These are phyloP conservation scores for Trematosphaeria pertusa DNA, from an alignment of 2,329 filamentous ascomycete genomes.

Conservation along the genomic window DNA sequence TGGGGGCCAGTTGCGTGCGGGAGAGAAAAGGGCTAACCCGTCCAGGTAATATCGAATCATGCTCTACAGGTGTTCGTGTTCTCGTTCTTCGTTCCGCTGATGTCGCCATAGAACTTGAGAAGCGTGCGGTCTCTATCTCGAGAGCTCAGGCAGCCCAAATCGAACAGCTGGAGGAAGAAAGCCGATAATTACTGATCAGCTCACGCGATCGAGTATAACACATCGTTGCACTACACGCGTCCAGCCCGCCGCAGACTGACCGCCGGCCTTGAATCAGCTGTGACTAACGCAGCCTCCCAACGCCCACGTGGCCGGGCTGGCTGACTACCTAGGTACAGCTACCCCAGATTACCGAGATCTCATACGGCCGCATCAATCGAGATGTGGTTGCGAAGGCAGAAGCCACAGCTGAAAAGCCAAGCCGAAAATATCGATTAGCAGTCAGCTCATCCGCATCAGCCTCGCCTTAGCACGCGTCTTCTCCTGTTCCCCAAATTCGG, in stretches of 20 bases:
- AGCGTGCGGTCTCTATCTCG: background rate
- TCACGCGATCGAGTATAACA: background rate
- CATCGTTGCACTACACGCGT: background rate
- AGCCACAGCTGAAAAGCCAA: background rate
- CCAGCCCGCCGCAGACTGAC: constrained; percentile 2
- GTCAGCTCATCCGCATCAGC: constrained; percentile 1
- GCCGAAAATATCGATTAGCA: background rate
- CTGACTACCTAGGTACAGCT: constrained; percentile 1
- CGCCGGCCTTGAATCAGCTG: constrained; percentile 7
- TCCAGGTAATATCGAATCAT: background rate
- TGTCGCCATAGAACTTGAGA: no score
- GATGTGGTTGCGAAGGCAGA: background rate
- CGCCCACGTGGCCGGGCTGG: constrained; percentile 4
- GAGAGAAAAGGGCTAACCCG: background rate
- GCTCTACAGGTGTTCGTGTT: background rate
- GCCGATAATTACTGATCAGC: constrained; percentile 9
- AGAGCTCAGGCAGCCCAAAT: background rate
- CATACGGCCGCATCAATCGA: background rate
- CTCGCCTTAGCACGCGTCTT: background rate
- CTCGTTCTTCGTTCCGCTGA: background rate
- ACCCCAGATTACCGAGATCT: constrained; percentile 10
- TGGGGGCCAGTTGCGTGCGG: background rate
- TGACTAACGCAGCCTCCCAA: background rate
- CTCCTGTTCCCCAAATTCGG: background rate
- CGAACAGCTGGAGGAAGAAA: no score